These are phyloP conservation scores for Pisolithus sp. DNA, from an alignment of 768 basidiomycete species.

Conservation along the genomic window DNA sequence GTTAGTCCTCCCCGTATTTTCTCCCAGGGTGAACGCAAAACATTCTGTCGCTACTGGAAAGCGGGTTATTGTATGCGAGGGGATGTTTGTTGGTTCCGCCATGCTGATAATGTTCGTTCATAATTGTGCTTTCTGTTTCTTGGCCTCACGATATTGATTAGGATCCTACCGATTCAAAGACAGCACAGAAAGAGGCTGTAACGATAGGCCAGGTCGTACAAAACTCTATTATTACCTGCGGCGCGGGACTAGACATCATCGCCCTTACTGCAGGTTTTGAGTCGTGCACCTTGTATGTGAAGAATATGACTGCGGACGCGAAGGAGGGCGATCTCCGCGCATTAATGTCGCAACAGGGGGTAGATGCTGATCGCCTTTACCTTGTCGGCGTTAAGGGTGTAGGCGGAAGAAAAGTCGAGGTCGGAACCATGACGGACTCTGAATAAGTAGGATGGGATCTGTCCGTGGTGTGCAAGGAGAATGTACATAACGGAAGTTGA, in stretches of 20 bases:
- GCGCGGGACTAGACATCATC: constrained; percentile 41
- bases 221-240: constrained; percentile 43
- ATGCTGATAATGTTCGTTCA: constrained; percentile 10
- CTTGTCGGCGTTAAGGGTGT: constrained; percentile 27
- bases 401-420: constrained; percentile 29
- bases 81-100: not conserved
- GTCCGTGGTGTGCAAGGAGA: constrained; percentile 39
- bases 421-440: constrained; percentile 39
- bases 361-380: constrained; percentile 28
- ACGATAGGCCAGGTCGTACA: constrained; percentile 26
- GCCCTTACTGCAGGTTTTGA: constrained; percentile 46
- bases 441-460: constrained; percentile 35
- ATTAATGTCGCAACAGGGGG: constrained; percentile 39
- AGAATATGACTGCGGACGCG: constrained; percentile 38
- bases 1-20: no score
- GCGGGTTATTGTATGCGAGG: not conserved
- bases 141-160: no score
- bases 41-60: not conserved
- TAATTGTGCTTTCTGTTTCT: no score
- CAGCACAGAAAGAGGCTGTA: no score
- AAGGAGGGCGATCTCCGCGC: constrained; percentile 34
- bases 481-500: constrained; percentile 33
- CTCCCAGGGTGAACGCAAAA: no score
- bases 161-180: no score
- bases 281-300: constrained; percentile 40